A percentile compares a stretch with the other conserved stretches of the same genome.
Evolutionary conservation across 164 flowering plant species (phyloP).

Genomic region (Macadamia tetraphylla): DNA sequence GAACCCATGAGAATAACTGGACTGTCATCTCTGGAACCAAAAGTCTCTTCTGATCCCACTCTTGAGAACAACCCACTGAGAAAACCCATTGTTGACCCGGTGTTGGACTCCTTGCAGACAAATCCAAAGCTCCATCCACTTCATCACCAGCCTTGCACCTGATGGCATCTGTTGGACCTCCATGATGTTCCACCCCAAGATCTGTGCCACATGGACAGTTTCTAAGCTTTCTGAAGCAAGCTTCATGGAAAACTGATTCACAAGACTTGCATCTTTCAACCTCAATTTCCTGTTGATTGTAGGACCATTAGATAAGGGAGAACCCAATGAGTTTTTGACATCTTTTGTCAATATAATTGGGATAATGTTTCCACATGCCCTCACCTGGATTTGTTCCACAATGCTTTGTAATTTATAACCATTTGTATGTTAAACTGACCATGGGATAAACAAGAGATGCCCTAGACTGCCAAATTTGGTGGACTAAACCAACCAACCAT

Average conservation of each 20-base stretch:
- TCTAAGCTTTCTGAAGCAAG: conserved; percentile 53
- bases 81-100: conserved; percentile 34
- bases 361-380: no score
- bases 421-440: no score
- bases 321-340: not conserved
- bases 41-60: conserved; percentile 23
- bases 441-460: no score
- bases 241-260: conserved; percentile 52
- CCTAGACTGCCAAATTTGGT: no score
- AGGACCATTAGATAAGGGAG: not conserved
- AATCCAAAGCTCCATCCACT: conserved; percentile 20
- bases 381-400: no score
- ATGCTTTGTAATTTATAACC: no score
- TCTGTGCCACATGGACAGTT: conserved; percentile 56
- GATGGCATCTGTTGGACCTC: conserved; percentile 4
- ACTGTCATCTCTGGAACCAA: conserved; percentile 29
- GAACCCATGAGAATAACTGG: conserved; percentile 80
- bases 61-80: conserved; percentile 56
- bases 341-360: not conserved
- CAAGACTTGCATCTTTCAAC: conserved; percentile 66
- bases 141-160: conserved; percentile 3
- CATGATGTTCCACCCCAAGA: conserved; percentile 14
- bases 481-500: no score
- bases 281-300: conserved; percentile 59
- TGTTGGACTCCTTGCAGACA: conserved; percentile 17